A percentile compares a stretch with the other conserved stretches of the same genome.
These are phyloP conservation scores for Cucurbita pepo DNA, from an alignment of 306 rosid genomes.

Conservation along the genomic window DNA sequence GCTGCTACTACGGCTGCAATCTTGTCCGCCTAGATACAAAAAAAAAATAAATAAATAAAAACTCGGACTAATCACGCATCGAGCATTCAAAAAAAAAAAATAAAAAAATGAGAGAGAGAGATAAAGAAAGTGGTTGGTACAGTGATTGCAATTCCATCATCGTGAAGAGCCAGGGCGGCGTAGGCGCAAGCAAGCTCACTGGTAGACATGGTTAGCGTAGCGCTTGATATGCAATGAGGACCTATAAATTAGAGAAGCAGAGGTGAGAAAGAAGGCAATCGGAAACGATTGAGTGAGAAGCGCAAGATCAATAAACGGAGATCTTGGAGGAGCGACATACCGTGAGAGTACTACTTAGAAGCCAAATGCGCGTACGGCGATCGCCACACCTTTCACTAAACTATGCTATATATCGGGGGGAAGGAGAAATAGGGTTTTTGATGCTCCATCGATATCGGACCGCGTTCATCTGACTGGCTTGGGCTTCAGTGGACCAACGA, in stretches of 20 bases:
- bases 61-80: background rate
- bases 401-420: background rate
- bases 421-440: background rate
- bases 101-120: background rate
- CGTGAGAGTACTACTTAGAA: background rate
- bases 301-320: background rate
- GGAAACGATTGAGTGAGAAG: background rate
- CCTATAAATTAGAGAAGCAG: background rate
- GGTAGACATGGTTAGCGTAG: slow-evolving; percentile 21
- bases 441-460: background rate
- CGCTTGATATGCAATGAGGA: background rate
- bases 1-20: slow-evolving; percentile 37
- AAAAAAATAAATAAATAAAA: no score
- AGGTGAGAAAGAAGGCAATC: background rate
- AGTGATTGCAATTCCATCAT: slow-evolving; percentile 51
- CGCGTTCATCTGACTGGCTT: background rate
- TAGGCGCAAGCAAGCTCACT: slow-evolving; percentile 43
- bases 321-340: background rate
- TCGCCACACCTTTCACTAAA: background rate
- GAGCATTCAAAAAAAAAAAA: background rate
- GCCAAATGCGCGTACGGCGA: background rate
- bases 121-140: slow-evolving; percentile 4
- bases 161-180: slow-evolving; percentile 50
- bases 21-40: slow-evolving; percentile 41
- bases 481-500: background rate